Evolutionary conservation across 2,329 filamentous ascomycete genomes (phyloP).

Genomic region (Ciborinia camelliae): DNA sequence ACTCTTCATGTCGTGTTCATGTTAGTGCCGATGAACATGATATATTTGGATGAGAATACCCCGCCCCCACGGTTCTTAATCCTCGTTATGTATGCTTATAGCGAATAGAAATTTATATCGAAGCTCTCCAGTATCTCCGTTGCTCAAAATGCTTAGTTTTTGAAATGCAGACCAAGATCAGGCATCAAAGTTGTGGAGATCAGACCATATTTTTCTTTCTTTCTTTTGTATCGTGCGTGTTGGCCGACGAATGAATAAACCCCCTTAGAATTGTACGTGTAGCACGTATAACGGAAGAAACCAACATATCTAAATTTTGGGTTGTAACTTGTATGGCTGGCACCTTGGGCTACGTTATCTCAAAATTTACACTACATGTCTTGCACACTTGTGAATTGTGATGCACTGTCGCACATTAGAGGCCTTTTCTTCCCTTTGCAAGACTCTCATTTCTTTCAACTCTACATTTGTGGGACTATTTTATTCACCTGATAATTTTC

Average conservation of each 20-base stretch:
- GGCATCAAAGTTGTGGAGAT: neutral
- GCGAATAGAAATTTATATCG: neutral
- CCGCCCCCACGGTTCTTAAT: no score
- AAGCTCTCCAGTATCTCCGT: neutral
- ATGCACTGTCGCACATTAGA: neutral
- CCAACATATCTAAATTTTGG: neutral
- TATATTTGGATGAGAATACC: neutral
- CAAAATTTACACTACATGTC: neutral
- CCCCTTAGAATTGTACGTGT: neutral
- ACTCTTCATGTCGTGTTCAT: neutral
- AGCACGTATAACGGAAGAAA: neutral
- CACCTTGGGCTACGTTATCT: no score
- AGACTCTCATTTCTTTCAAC: neutral
- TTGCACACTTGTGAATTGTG: neutral
- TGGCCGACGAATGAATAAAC: neutral
- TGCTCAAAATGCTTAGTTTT: neutral
- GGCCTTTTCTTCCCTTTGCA: neutral
- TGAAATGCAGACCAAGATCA: no score
- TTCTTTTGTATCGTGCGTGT: neutral
- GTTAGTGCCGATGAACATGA: neutral
- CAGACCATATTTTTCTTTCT: neutral
- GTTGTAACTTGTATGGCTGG: no score
- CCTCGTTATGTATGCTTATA: neutral
- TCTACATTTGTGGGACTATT: no score
- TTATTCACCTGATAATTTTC: no score